Percentiles rank a stretch among this genome's conserved stretches.
Conservation (phyloP, 2,329 filamentous ascomycete species). For the Fusarium musae region DNA sequence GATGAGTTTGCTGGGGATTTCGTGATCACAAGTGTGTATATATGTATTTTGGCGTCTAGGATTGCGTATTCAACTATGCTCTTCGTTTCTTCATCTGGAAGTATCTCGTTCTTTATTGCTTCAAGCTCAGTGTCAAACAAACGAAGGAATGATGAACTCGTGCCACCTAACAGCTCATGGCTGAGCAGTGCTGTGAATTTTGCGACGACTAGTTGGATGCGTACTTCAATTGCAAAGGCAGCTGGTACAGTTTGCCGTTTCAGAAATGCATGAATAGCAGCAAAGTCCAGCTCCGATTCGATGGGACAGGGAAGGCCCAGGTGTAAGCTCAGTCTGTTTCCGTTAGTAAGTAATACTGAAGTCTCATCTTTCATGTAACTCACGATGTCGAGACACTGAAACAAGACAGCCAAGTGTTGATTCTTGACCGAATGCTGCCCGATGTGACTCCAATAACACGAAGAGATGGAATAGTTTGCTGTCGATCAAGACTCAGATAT, state of each 20-base stretch:
- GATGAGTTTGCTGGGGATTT: slow-evolving; percentile 9
- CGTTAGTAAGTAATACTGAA: neutral
- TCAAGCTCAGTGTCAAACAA: slow-evolving; percentile 30
- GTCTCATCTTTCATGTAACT: neutral
- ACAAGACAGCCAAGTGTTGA: slow-evolving; percentile 30
- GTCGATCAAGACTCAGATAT: slow-evolving; percentile 30
- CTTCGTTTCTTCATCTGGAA: neutral
- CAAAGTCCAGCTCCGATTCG: slow-evolving; percentile 25
- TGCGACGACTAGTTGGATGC: slow-evolving; percentile 23
- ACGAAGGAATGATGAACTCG: slow-evolving; percentile 22
- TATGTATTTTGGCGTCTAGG: slow-evolving; percentile 22
- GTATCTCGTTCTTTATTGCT: slow-evolving; percentile 6
- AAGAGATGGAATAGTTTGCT: slow-evolving; percentile 22
- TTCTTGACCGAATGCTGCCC: slow-evolving; percentile 15
- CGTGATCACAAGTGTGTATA: slow-evolving; percentile 25
- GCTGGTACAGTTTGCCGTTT: slow-evolving; percentile 12
- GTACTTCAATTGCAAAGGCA: slow-evolving; percentile 12
- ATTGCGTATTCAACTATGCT: slow-evolving; percentile 22
- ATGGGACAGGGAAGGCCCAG: slow-evolving; percentile 23
- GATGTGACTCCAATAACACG: slow-evolving; percentile 23
- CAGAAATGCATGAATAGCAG: slow-evolving; percentile 19
- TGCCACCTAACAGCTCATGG: slow-evolving; percentile 18
- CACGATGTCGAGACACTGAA: slow-evolving; percentile 32
- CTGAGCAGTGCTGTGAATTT: slow-evolving; percentile 29
- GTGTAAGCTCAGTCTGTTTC: slow-evolving; percentile 22